Conservation (phyloP, 768 basidiomycete genomes). For the Xerocomellus amylosporus region DNA sequence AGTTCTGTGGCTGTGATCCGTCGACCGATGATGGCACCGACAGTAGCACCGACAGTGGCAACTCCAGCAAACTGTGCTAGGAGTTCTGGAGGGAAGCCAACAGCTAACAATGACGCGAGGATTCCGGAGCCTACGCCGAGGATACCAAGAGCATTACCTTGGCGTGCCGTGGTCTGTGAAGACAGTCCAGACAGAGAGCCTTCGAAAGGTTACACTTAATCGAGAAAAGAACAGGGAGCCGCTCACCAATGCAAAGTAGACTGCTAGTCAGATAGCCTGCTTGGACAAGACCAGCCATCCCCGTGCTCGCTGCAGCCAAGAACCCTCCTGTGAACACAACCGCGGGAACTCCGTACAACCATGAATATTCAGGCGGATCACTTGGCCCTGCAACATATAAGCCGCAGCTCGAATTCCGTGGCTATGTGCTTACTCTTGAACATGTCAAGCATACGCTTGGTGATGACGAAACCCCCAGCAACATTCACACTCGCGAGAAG, state of each 20-base stretch:
- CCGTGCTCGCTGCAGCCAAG: slow-evolving; percentile 76
- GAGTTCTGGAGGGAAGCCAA: slow-evolving; percentile 74
- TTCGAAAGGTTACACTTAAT: slow-evolving; percentile 24
- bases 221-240: neutral
- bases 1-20: slow-evolving; percentile 86
- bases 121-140: slow-evolving; percentile 83
- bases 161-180: slow-evolving; percentile 78
- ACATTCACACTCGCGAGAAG: slow-evolving; percentile 86
- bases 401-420: neutral
- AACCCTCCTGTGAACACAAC: slow-evolving; percentile 82
- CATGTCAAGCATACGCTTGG: slow-evolving; percentile 91
- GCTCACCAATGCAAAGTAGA: slow-evolving; percentile 76
- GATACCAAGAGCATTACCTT: slow-evolving; percentile 87
- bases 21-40: slow-evolving; percentile 73
- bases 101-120: slow-evolving; percentile 74
- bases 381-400: slow-evolving; percentile 51
- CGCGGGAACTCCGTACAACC: slow-evolving; percentile 78
- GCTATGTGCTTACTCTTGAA: slow-evolving; percentile 63
- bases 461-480: slow-evolving; percentile 84
- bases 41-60: slow-evolving; percentile 66
- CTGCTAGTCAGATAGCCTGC: slow-evolving; percentile 85
- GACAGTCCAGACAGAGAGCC: slow-evolving; percentile 77
- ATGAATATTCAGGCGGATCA: slow-evolving; percentile 87
- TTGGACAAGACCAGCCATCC: slow-evolving; percentile 83
- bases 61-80: slow-evolving; percentile 77